These are phyloP conservation scores for Microcos paniculata DNA, from an alignment of 345 rosid species.

Conservation along the genomic window DNA sequence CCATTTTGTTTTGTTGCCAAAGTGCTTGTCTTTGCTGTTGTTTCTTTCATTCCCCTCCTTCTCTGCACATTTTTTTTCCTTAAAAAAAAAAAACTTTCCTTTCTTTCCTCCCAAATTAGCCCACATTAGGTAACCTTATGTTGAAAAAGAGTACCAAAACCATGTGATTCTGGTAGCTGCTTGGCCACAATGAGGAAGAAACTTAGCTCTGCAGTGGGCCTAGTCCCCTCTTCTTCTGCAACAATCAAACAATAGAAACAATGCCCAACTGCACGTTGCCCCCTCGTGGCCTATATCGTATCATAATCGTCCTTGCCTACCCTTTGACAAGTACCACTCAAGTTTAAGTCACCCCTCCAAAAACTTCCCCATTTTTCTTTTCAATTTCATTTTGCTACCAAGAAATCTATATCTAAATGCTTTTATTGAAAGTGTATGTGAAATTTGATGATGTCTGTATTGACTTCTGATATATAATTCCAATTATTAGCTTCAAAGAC, in stretches of 20 bases:
- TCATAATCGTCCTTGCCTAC: constrained; percentile 37
- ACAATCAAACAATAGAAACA: constrained; percentile 27
- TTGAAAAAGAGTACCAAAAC: constrained; percentile 24
- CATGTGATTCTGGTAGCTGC: constrained; percentile 44
- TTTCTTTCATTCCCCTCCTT: constrained; percentile 34
- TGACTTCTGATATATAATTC: constrained; percentile 1
- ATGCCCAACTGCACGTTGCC: constrained; percentile 46
- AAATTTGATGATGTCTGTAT: not conserved
- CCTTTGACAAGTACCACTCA: constrained; percentile 40
- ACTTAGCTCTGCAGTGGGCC: constrained; percentile 29
- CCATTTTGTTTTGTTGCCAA: constrained; percentile 42
- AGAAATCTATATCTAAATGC: not conserved
- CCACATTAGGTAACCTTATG: constrained; percentile 37
- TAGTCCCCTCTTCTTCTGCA: not conserved
- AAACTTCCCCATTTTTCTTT: not conserved
- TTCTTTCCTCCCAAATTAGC: constrained; percentile 22
- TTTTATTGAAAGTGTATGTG: not conserved
- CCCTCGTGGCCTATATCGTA: constrained; percentile 46
- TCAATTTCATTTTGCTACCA: not conserved
- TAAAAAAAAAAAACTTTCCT: not conserved
- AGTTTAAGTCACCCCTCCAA: constrained; percentile 9
- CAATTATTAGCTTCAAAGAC: constrained; percentile 5
- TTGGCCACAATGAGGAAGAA: constrained; percentile 32
- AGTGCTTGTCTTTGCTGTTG: constrained; percentile 67
- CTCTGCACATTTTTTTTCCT: not conserved